These are phyloP conservation scores for Conringia planisiliqua DNA, from an alignment of 345 rosid species.

Conservation along the genomic window DNA sequence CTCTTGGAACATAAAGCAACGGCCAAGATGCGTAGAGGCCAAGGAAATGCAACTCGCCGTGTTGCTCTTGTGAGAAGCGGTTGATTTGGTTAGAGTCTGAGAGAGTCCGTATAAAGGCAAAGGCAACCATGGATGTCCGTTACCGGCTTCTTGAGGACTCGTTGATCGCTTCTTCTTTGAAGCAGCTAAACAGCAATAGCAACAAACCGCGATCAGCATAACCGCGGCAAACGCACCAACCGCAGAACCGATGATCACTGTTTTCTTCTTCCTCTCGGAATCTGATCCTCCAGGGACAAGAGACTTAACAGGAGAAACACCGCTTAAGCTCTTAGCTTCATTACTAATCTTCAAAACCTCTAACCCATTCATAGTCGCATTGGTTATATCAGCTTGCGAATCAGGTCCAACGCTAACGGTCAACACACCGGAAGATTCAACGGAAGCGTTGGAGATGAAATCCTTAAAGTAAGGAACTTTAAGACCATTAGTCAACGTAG, in stretches of 20 bases:
- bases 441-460: conserved; percentile 65
- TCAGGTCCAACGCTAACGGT: conserved; percentile 95
- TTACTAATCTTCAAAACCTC: conserved; percentile 91
- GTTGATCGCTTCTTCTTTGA: conserved; percentile 25
- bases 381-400: conserved; percentile 43
- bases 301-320: conserved; percentile 54
- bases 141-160: conserved; percentile 53
- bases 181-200: conserved; percentile 52
- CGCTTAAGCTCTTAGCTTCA: conserved; percentile 66
- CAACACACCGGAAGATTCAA: conserved; percentile 43
- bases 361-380: conserved; percentile 81
- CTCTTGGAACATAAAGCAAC: conserved; percentile 81
- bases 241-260: conserved; percentile 46
- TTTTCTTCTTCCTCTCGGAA: conserved; percentile 32
- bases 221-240: conserved; percentile 45
- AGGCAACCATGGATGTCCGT: conserved; percentile 69
- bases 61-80: conserved; percentile 80
- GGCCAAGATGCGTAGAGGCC: conserved; percentile 74
- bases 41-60: conserved; percentile 87
- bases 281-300: conserved; percentile 54
- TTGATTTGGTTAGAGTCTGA: conserved; percentile 78
- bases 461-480: conserved; percentile 70
- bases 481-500: conserved; percentile 47
- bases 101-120: conserved; percentile 92
- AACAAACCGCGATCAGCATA: conserved; percentile 49